These are phyloP conservation scores for Neurospora africana DNA, from an alignment of 495 filamentous ascomycete species.

Conservation along the genomic window DNA sequence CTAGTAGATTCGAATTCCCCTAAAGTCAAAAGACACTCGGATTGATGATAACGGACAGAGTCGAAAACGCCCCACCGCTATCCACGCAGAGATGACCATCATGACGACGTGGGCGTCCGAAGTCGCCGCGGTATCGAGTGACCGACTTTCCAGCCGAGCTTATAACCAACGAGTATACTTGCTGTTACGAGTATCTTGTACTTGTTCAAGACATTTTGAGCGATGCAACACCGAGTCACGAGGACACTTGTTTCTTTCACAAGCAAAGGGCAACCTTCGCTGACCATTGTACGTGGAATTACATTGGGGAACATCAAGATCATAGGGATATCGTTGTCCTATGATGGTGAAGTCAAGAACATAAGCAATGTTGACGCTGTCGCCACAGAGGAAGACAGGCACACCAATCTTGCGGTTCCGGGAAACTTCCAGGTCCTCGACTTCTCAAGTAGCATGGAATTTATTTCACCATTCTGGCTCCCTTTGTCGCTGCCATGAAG, in stretches of 20 bases:
- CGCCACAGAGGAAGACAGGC: neutral
- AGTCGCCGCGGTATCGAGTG: neutral
- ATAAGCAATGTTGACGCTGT: neutral
- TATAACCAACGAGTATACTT: neutral
- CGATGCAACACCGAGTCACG: neutral
- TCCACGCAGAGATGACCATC: neutral
- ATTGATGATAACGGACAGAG: neutral
- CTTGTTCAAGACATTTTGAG: neutral
- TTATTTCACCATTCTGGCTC: too few species aligned
- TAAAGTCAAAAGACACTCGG: neutral
- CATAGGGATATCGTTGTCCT: neutral
- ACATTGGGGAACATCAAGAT: neutral
- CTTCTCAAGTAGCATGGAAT: too few species aligned
- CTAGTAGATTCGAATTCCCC: neutral
- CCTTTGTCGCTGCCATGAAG: neutral
- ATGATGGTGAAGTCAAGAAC: neutral
- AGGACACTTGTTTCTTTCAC: neutral
- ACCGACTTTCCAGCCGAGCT: neutral
- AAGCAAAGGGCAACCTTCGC: neutral
- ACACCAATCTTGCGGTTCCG: too few species aligned
- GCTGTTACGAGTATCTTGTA: neutral
- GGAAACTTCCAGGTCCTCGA: too few species aligned
- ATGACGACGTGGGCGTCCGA: neutral
- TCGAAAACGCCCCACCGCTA: accelerated
- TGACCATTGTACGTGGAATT: neutral